Conservation (phyloP, 2,329 filamentous ascomycete species). For the Periconia sp. region DNA sequence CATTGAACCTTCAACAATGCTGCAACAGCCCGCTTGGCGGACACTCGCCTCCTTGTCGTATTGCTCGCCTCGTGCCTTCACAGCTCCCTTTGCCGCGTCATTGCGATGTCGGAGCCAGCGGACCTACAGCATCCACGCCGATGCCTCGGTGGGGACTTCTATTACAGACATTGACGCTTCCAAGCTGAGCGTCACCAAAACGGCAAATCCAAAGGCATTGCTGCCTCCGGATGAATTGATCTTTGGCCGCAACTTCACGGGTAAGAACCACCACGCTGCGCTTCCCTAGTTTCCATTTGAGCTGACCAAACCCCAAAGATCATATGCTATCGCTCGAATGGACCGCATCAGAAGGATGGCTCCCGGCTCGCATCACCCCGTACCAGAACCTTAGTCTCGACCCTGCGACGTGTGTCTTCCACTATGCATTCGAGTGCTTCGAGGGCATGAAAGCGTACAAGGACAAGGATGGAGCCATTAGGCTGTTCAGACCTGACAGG, state of each 20-base stretch:
- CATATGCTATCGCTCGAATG: constrained; percentile 97
- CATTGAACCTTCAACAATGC: constrained; percentile 30
- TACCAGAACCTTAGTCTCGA: constrained; percentile 98
- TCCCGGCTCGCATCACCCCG: constrained; percentile 77
- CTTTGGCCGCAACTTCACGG: constrained; percentile 90
- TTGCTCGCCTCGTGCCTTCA: constrained; percentile 27
- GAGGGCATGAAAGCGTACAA: constrained; percentile 99
- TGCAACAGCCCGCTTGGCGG: constrained; percentile 38
- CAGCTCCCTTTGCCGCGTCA: constrained; percentile 40
- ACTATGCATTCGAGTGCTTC: constrained; percentile 98
- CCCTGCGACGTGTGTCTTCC: constrained; percentile 94
- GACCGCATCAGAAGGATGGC: constrained; percentile 83
- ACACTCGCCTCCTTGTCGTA: constrained; percentile 36
- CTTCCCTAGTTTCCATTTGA: background rate
- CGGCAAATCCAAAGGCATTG: constrained; percentile 72
- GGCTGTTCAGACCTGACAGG: constrained; percentile 90
- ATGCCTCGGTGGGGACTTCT: constrained; percentile 52
- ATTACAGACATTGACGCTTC: constrained; percentile 74
- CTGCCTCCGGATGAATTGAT: constrained; percentile 78
- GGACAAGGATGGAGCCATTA: constrained; percentile 73
- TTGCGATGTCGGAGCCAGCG: constrained; percentile 50
- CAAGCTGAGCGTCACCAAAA: constrained; percentile 74
- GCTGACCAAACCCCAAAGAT: constrained; percentile 59
- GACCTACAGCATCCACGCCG: constrained; percentile 53
- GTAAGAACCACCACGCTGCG: constrained; percentile 48